Evolutionary conservation across 768 basidiomycete genomes (phyloP), one percentile per base, ranked within the genome.

Genomic region (Collybia nuda): DNA sequence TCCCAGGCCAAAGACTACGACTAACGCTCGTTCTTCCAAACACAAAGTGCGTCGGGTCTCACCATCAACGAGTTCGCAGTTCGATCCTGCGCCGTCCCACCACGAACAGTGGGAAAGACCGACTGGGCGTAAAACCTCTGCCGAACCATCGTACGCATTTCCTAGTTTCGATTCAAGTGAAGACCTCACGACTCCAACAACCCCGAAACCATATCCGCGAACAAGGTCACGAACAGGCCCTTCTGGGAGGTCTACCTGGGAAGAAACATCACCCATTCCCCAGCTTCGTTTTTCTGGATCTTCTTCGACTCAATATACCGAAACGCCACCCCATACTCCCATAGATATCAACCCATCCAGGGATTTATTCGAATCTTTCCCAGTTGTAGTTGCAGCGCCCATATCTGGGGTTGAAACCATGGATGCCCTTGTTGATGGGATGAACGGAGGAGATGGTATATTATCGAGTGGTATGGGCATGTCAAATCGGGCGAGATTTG

Each of bases 361-460:
- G 36, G 73, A 75, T 40, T 78, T 72, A 15, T 67, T 79, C 40
- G 74, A 79, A 44, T 66, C 78, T 43, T 81, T 85, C 57, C 74
- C 85, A 14, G 84, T 86, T 21, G 64, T 88, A 22, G 90, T 93
- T 17, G 80, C 89, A 39, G 89, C 90, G 17, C 88, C 89, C 3
- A 69, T 87, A 6, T 66, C 88, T 5, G 90, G 89, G 2, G 89
- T 93, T 7, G 90, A 92, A 69, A 84, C 83, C 7, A 88, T 93
- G 84, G 91, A 93, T 63, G 91, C 91, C 11, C 67, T 93, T 47
- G 91, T 93, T 6, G 90, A 92, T 56, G 88, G 88, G 7, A 93
- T 93, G 91, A 93, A 93, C 61, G 86, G 86, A 22, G 79, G 77
- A 39, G 84, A 88, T 48, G 76, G 84, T 54, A 66, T 82, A 47